A percentile compares a stretch with the other conserved stretches of the same genome.
Conservation (phyloP, 2,329 filamentous ascomycete genomes). For the Fusarium gaditjirri region DNA sequence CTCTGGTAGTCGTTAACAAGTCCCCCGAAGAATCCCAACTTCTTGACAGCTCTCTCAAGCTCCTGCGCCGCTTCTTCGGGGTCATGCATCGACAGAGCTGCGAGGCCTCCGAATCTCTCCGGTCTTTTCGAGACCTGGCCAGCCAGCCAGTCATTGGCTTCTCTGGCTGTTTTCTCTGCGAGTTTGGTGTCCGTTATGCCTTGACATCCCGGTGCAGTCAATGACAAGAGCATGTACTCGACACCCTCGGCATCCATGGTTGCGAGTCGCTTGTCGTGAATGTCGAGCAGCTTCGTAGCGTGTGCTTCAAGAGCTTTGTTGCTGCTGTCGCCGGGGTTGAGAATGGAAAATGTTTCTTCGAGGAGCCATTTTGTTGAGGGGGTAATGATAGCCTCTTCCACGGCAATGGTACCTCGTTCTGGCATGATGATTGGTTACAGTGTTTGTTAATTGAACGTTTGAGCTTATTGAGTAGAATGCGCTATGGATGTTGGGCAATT, state of each 20-base stretch:
- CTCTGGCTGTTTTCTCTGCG: background rate
- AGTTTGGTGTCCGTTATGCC: background rate
- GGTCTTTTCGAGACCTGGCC: background rate
- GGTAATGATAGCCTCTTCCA: fast-evolving
- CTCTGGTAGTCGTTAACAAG: slow-evolving; percentile 27
- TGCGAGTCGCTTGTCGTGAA: slow-evolving; percentile 5
- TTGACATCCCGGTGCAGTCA: slow-evolving; percentile 18
- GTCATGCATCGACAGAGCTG: slow-evolving; percentile 18
- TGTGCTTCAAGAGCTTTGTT: background rate
- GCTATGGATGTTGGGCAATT: background rate
- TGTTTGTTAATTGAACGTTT: fast-evolving
- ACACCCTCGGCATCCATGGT: slow-evolving; percentile 15
- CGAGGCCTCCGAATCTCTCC: background rate
- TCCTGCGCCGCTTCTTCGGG: background rate
- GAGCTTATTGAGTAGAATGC: fast-evolving
- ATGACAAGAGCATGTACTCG: slow-evolving; percentile 20
- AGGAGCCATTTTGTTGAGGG: background rate
- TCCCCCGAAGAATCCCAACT: background rate
- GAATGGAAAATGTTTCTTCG: background rate
- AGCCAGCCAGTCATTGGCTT: slow-evolving; percentile 9
- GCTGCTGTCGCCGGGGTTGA: background rate
- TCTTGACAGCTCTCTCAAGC: background rate
- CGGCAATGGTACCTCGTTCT: background rate
- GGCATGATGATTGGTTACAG: background rate
- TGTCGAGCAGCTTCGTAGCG: background rate